phyloP scores from a whole-genome alignment of 345 rosid species.

The Noccaea bulbosa region DNA sequence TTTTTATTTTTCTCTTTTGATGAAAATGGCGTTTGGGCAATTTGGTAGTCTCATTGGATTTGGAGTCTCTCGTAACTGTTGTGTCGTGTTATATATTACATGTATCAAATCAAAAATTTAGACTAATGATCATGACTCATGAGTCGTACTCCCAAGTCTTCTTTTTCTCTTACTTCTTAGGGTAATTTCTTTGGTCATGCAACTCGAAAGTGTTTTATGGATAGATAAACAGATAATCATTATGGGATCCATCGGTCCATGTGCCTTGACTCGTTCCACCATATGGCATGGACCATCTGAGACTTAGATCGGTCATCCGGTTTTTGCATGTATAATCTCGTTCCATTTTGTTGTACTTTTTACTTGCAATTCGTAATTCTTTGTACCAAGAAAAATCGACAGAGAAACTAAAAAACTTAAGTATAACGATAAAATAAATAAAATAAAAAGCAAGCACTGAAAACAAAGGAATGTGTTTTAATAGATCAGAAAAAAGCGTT shows the following conservation, averaged over 20 bases:
- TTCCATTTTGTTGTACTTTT: too few relatives aligned
- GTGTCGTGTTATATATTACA: neutral
- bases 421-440: neutral
- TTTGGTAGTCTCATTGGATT: slow-evolving; percentile 26
- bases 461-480: neutral
- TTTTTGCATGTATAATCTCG: too few relatives aligned
- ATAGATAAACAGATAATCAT: neutral
- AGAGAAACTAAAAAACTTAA: too few relatives aligned
- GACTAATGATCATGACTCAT: neutral
- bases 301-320: neutral
- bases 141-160: slow-evolving; percentile 16
- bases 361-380: too few relatives aligned
- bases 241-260: neutral
- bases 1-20: neutral
- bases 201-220: too few relatives aligned
- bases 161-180: neutral
- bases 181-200: too few relatives aligned
- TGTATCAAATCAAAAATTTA: neutral
- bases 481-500: neutral
- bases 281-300: neutral
- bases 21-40: slow-evolving; percentile 18
- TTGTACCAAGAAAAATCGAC: too few relatives aligned
- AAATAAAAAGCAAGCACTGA: neutral
- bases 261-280: neutral
- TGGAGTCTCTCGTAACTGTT: slow-evolving; percentile 5